Evolutionary conservation across 2,329 filamentous ascomycete species (phyloP), one percentile per base, ranked within the genome.

Genomic region (Phaeosphaeria sp.): DNA sequence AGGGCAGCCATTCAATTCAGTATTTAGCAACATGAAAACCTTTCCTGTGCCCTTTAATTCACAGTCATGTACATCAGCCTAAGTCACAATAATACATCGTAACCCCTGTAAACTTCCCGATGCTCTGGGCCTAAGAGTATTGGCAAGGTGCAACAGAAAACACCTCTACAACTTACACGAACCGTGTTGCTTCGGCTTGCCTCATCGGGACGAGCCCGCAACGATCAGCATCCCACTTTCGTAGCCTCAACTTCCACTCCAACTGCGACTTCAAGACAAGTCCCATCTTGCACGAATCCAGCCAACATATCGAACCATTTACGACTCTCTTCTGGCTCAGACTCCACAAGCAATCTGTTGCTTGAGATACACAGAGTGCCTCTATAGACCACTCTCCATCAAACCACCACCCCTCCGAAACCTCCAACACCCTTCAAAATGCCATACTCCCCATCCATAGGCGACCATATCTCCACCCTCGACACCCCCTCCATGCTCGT

Each of bases 401-500:
- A 18, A 15, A 42, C 39, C 20, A 41, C 50, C n/a, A 23, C 42
- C 20, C n/a, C 23, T 15, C 13, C 49, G 6, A 20, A 13, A 17
- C 36, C 13, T n/a, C 15, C 36, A 39, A 39, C 36, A 39, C 36
- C 3, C 17, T 39, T 55, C 55, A 65, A 7, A 21, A 71, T 70
- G 68, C 49, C 63, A 7, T 82, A 82, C 65, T 48, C 66, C 33
- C 80, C 81, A 11, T 71, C 77, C 59, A 62, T 81, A 46, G 82
- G 82, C 54, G 79, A 82, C 59, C 57, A 58, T 13, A 58, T 84
- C 64, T 71, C 73, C 3, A 68, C 67, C 55, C 81, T 85, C 44
- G 84, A 85, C 65, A 85, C 84, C 0, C 84, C 83, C 0, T 84
- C 82, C 52, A 85, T 85, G 82, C 78, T 85, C 46, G 83, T 84